phyloP scores from a whole-genome alignment of 176 grass and related monocot species.

The Paspalum vaginatum region DNA sequence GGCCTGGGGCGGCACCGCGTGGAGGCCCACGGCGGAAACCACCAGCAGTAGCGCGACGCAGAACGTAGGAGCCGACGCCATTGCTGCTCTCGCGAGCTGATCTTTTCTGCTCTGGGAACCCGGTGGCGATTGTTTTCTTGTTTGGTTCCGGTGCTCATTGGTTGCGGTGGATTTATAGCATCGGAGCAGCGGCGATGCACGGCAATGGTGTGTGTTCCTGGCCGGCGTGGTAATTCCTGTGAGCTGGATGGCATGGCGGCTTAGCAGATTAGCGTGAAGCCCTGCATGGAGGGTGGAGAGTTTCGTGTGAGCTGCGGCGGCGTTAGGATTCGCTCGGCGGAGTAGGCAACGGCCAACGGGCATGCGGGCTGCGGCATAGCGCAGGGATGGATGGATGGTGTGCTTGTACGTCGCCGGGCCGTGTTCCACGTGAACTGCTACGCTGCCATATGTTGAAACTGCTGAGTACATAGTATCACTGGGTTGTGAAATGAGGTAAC shows the following conservation, averaged over 20 bases:
- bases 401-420: slow-evolving; percentile 12
- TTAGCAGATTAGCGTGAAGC: slow-evolving; percentile 30
- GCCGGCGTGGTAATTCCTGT: background rate
- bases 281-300: slow-evolving; percentile 18
- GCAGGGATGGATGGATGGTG: slow-evolving; percentile 33
- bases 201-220: slow-evolving; percentile 36
- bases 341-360: slow-evolving; percentile 1
- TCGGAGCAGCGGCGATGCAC: slow-evolving; percentile 24
- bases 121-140: background rate
- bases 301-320: slow-evolving; percentile 25
- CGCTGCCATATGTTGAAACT: background rate
- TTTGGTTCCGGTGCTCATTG: background rate
- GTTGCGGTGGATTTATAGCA: slow-evolving; percentile 31
- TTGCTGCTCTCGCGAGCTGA: slow-evolving; percentile 12
- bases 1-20: slow-evolving; percentile 19
- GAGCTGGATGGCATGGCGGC: slow-evolving; percentile 11
- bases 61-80: slow-evolving; percentile 19
- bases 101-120: background rate
- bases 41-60: slow-evolving; percentile 26
- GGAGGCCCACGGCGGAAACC: slow-evolving; percentile 6
- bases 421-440: slow-evolving; percentile 11
- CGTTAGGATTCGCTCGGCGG: slow-evolving; percentile 39
- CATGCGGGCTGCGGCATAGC: background rate
- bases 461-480: background rate
- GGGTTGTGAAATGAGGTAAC: background rate